Conservation (phyloP, 2,329 filamentous ascomycete genomes). For the Seiridium cupressi region DNA sequence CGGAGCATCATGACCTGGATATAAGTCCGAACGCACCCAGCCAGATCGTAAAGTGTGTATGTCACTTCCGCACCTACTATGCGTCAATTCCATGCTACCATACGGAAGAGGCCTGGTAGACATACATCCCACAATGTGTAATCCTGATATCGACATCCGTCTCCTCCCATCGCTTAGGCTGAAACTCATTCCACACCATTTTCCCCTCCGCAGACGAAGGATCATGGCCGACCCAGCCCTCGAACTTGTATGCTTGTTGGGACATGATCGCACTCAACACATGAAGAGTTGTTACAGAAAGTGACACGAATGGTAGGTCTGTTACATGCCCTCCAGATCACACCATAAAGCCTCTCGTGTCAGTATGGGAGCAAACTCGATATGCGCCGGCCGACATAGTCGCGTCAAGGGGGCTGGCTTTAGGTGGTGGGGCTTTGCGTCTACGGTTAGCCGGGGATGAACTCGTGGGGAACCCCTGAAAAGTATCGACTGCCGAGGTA, state of each 20-base stretch:
- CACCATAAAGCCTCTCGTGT: no score
- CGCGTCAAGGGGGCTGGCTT: no score
- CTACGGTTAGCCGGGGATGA: not conserved
- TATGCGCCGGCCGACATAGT: no score
- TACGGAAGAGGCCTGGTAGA: not conserved
- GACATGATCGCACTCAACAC: constrained; percentile 1
- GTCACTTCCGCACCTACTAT: constrained; percentile 36
- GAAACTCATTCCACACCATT: constrained; percentile 28
- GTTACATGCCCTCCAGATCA: no score
- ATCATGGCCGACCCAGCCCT: constrained; percentile 12
- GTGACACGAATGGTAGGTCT: no score
- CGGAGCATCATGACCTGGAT: not conserved
- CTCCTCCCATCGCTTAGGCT: constrained; percentile 44
- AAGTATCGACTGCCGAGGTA: constrained; percentile 2
- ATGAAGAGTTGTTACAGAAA: not conserved
- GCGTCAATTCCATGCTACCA: not conserved
- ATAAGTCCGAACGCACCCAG: constrained; percentile 12
- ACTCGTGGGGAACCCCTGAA: not conserved
- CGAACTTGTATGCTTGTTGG: constrained; percentile 9
- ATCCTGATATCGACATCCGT: constrained; percentile 47
- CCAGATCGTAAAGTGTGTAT: constrained; percentile 41
- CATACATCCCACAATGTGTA: constrained; percentile 42
- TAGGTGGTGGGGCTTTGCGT: not conserved
- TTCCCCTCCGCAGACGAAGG: constrained; percentile 8
- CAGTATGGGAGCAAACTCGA: no score